These are phyloP conservation scores for Aspergillus pseudoglaucus DNA, from an alignment of 2,329 filamentous ascomycete genomes.

Conservation along the genomic window DNA sequence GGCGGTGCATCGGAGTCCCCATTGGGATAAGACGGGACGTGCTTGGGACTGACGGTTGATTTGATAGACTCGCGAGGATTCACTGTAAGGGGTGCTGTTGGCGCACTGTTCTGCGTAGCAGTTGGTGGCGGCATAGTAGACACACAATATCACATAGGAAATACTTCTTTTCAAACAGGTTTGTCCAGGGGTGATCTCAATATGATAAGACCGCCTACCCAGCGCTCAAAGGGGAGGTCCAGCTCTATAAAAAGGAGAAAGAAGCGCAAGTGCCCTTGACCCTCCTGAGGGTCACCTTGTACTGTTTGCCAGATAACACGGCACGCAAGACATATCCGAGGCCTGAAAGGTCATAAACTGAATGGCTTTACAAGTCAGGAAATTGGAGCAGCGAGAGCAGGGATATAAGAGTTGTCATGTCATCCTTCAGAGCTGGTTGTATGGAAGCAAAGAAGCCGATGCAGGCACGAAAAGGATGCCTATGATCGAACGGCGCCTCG, in stretches of 20 bases:
- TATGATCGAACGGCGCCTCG: conserved; percentile 3
- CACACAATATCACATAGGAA: background rate
- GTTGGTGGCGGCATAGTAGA: conserved; percentile 5
- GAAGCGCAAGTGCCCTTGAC: conserved; percentile 15
- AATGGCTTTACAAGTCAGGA: background rate
- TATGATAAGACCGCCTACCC: background rate
- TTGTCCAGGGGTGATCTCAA: too few species aligned
- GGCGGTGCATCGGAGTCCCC: conserved; percentile 8
- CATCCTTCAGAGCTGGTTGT: background rate
- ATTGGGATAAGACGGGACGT: conserved; percentile 14
- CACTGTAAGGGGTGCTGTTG: conserved; percentile 14
- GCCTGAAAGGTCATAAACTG: background rate
- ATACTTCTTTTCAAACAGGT: background rate
- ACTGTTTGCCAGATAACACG: conserved; percentile 15
- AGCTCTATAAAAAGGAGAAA: conserved; percentile 15
- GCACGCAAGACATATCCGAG: conserved; percentile 22
- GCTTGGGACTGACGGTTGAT: conserved; percentile 13
- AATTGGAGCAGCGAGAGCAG: background rate
- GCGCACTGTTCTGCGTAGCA: conserved; percentile 17
- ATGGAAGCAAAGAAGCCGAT: background rate
- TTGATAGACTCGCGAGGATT: conserved; percentile 24
- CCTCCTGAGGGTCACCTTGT: conserved; percentile 20
- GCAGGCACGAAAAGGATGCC: background rate
- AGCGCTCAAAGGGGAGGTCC: conserved; percentile 6
- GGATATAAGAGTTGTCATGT: background rate